These are phyloP conservation scores for Podosphaera leucotricha DNA, from an alignment of 2,329 filamentous ascomycete genomes.

Conservation along the genomic window DNA sequence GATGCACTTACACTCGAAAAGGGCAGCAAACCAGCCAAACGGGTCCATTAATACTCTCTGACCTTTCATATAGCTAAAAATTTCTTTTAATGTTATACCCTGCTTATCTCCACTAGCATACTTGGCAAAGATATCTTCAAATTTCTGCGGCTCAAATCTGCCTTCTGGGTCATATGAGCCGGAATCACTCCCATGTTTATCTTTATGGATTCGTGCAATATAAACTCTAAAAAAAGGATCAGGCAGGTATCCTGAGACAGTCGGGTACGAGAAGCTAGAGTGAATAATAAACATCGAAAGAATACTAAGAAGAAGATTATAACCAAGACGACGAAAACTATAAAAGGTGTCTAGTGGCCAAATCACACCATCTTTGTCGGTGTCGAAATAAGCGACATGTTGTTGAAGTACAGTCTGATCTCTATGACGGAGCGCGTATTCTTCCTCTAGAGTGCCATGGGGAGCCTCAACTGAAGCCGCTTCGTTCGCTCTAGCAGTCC, in stretches of 20 bases:
- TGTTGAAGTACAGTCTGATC: conserved; percentile 26
- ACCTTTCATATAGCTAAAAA: conserved; percentile 18
- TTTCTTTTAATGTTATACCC: conserved; percentile 17
- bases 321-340: conserved; percentile 23
- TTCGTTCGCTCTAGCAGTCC: conserved; percentile 20
- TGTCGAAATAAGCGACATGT: conserved; percentile 28
- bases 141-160: conserved; percentile 24
- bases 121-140: conserved; percentile 27
- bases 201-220: conserved; percentile 14
- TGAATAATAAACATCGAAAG: conserved; percentile 27
- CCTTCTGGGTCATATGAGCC: conserved; percentile 25
- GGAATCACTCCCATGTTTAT: conserved; percentile 23
- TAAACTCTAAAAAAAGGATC: conserved; percentile 19
- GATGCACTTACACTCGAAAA: conserved; percentile 16
- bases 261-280: conserved; percentile 25
- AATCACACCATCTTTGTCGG: conserved; percentile 26
- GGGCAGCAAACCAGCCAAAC: conserved; percentile 16
- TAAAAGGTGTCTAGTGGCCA: conserved; percentile 27
- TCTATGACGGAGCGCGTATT: conserved; percentile 18
- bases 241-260: conserved; percentile 18
- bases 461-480: conserved; percentile 19
- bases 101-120: conserved; percentile 19
- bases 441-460: conserved; percentile 19
- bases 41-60: conserved; percentile 21
- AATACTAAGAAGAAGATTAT: conserved; percentile 20